Evolutionary conservation across 1,139 yeast genomes (phyloP), one percentile per base, ranked within the genome.

Genomic region (Sugiyamaella pinicola): DNA sequence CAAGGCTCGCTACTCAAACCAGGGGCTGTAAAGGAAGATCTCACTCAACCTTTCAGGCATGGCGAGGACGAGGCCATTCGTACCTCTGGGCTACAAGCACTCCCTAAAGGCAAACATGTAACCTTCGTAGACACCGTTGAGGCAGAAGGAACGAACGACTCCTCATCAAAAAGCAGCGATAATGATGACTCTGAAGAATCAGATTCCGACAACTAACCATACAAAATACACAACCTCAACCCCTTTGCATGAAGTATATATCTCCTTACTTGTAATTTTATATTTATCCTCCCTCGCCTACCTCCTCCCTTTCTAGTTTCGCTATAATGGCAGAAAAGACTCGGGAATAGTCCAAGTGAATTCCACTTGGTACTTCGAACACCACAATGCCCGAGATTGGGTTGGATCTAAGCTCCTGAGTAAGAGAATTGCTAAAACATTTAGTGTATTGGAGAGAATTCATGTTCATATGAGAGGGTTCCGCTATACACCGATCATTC

Each of bases 1-100:
- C 96, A 89, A 58, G 98, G 98, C 13, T 84, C 96, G 0, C 75
- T 91, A 58, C 70, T 87, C 41, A 68, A 74, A 58, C 85, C 87
- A 2, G 85, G 83, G n/a, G 70, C 74, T 41, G 85, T 82, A 59
- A 71, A 70, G 55, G 86, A 61, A 50, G 69, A 63, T 46, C 56
- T 65, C 31, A 67, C 69, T 5, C 53, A 43, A 15, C 39, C 44
- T 29, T 40, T 43, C 34, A 44, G 28, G 18, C 29, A 39, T 9
- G 39, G 26, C 15, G 47, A 43, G 10, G 47, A 37, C 18, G 58
- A 51, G 17, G 50, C 33, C 29, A 41, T 47, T 21, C 49, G 42
- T 26, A 12, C 33, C 3, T 46, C 52, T 15, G 12, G 3, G 12
- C 28, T 22, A 26, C 29, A 28, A 35, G 29, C 15, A 13, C 26